Conservation (phyloP, 208 protist species). For the Sergeia podlipaevii region DNA sequence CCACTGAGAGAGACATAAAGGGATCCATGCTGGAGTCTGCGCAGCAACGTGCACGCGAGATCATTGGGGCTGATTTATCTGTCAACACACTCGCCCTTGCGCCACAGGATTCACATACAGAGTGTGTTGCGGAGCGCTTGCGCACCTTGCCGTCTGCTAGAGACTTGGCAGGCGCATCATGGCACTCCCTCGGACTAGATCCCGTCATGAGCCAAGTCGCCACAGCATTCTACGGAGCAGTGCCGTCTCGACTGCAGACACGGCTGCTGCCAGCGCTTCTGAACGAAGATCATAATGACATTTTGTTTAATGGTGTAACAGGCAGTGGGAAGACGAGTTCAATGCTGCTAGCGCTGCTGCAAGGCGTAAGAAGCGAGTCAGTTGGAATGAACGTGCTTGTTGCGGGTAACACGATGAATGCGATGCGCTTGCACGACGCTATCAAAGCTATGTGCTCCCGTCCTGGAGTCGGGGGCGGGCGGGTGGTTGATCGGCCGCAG, state of each 20-base stretch:
- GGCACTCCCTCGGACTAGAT: slow-evolving; percentile 53
- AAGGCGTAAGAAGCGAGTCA: slow-evolving; percentile 59
- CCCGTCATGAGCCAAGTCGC: slow-evolving; percentile 34
- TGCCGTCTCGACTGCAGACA: slow-evolving; percentile 61
- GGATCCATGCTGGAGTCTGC: slow-evolving; percentile 60
- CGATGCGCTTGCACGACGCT: slow-evolving; percentile 53
- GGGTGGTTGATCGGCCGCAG: slow-evolving; percentile 42
- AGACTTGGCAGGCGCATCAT: slow-evolving; percentile 37
- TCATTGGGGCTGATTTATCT: slow-evolving; percentile 38
- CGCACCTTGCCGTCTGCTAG: slow-evolving; percentile 19
- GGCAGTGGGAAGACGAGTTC: slow-evolving; percentile 78
- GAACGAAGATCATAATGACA: slow-evolving; percentile 83
- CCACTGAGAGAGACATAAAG: slow-evolving; percentile 37
- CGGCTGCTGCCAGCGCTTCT: slow-evolving; percentile 68
- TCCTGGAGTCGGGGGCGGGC: slow-evolving; percentile 28
- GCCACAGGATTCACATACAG: background rate
- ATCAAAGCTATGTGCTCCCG: slow-evolving; percentile 44
- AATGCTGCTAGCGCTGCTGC: slow-evolving; percentile 67
- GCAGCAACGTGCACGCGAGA: slow-evolving; percentile 23
- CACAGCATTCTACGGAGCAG: slow-evolving; percentile 30
- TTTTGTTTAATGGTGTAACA: slow-evolving; percentile 75
- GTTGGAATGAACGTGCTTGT: slow-evolving; percentile 77
- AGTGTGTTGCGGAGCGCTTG: no score
- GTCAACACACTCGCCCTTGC: slow-evolving; percentile 20
- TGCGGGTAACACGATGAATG: slow-evolving; percentile 52